These are phyloP conservation scores for Kwoniella sp. DNA, from an alignment of 768 basidiomycete species.

Conservation along the genomic window DNA sequence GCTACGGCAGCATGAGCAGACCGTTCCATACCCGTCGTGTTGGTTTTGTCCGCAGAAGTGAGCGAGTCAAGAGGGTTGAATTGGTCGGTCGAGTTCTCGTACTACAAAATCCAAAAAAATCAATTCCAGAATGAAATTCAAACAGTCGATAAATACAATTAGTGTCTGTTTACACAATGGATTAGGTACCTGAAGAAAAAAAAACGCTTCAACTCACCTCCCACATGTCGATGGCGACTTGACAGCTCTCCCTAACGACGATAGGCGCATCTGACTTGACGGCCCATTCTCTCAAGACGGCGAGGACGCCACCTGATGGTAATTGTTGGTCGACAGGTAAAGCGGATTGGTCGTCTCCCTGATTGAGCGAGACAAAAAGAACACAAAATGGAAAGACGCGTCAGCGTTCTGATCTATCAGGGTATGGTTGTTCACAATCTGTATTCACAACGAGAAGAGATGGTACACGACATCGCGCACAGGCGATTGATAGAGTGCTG, in stretches of 20 bases:
- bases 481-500: too few relatives aligned
- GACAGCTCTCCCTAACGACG: slow-evolving; percentile 93
- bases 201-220: slow-evolving; percentile 59
- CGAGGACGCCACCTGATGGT: slow-evolving; percentile 77
- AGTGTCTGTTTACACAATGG: too few relatives aligned
- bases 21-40: slow-evolving; percentile 50
- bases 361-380: background rate
- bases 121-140: too few relatives aligned
- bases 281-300: slow-evolving; percentile 83
- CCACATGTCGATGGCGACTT: slow-evolving; percentile 97
- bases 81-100: slow-evolving; percentile 50
- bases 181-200: too few relatives aligned
- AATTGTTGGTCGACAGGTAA: slow-evolving; percentile 23
- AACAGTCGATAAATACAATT: too few relatives aligned
- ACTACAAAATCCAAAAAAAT: too few relatives aligned
- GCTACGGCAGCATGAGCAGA: slow-evolving; percentile 41
- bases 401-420: too few relatives aligned
- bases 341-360: slow-evolving; percentile 24
- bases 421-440: too few relatives aligned
- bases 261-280: slow-evolving; percentile 72
- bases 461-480: too few relatives aligned
- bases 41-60: slow-evolving; percentile 18
- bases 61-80: slow-evolving; percentile 48
- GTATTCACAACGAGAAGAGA: too few relatives aligned
- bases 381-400: background rate